Evolutionary conservation across 2,329 filamentous ascomycete genomes (phyloP).

Genomic region (Cladobotryum protrusum): DNA sequence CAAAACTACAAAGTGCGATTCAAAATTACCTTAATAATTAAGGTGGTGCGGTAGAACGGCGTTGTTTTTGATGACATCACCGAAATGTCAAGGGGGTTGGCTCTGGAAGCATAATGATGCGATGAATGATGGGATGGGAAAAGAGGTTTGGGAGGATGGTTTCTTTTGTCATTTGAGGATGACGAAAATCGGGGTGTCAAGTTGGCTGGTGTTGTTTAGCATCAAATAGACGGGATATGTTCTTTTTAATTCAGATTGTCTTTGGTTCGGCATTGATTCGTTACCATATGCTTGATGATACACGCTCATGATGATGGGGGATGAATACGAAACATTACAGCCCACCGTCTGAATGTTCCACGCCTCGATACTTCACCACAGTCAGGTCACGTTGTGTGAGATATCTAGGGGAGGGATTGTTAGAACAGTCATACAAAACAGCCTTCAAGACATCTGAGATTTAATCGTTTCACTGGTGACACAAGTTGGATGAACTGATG

Average conservation of each 20-base stretch:
- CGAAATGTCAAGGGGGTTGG: too few relatives aligned
- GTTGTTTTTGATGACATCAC: too few relatives aligned
- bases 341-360: too few relatives aligned
- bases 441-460: too few relatives aligned
- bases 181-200: conserved; percentile 26
- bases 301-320: not conserved
- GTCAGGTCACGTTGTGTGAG: too few relatives aligned
- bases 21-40: conserved; percentile 58
- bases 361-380: too few relatives aligned
- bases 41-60: conserved; percentile 7
- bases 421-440: too few relatives aligned
- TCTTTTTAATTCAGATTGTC: too few relatives aligned
- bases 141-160: conserved; percentile 16
- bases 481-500: not conserved
- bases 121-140: conserved; percentile 11
- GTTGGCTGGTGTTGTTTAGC: conserved; percentile 22
- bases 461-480: conserved; percentile 5
- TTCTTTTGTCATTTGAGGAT: conserved; percentile 11
- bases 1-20: conserved; percentile 71
- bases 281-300: not conserved
- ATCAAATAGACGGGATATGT: conserved; percentile 26
- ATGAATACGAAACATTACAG: not conserved
- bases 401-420: too few relatives aligned
- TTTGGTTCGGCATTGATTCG: too few relatives aligned
- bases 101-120: not conserved